Base-by-base conservation (phyloP, 2,329 filamentous ascomycete species). In the Diaporthe ampelina region DNA sequence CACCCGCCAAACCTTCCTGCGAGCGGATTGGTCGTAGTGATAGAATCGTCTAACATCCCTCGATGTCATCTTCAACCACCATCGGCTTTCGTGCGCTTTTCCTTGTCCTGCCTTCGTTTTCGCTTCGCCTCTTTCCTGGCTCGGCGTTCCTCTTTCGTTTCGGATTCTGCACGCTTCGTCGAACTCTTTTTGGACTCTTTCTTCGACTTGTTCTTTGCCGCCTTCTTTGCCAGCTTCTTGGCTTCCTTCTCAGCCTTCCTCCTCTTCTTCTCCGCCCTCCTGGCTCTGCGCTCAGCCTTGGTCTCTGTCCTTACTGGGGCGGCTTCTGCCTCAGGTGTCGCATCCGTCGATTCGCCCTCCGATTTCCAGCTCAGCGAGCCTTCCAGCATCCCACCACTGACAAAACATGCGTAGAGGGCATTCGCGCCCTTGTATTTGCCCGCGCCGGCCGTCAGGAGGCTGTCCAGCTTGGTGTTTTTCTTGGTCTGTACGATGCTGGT, bases 351-450 rank as follows among this genome's bases (percentile, higher is more conserved):
- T 79, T 79, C 79, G 77, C 72, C 77, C 75, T 75, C 78, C 65
- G 13, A 80, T 69, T 17, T 78, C 79, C 45, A 48, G n/a, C 73
- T 73, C 45, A 94, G 83, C 3, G 95, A 97, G 3, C 95, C 95
- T 54, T 90, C 87, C 73, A 98, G 86, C 29, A 91, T 86, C 72
- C 95, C 94, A 11, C 97, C 97, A 76, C 90, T 91, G 32, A 98
- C 94, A 81, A 99, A 98, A 68, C 91, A 93, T 11, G 92, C 90
- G 81, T 98, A 98, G 10, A 98, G 86, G 0, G 90, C 90, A n/a
- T 88, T 87, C 79, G 85, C 81, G 78, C 89, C 88, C 71, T 90
- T 92, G 83, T 91, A 91, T 77, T 88, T 90, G 58, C 87, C 85
- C 6, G 84, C 84, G 2, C 88, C 86, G 78, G 86, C 87, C 70